phyloP scores from a whole-genome alignment of 1,284 basidiomycete species.

The Grifola frondosa region DNA sequence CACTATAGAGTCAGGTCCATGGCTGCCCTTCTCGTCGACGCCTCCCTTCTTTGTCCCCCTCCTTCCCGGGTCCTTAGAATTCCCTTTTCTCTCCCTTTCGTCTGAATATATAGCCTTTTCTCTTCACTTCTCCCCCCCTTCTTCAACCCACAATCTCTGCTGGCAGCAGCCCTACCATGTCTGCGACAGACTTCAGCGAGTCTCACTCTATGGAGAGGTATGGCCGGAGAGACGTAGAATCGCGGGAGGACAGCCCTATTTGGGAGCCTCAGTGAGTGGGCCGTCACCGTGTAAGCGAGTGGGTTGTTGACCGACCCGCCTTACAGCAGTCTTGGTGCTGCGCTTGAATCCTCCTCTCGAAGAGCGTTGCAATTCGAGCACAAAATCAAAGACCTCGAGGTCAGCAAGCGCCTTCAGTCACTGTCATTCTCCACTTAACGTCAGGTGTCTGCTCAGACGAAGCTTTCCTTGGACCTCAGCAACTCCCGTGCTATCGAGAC shows the following conservation, averaged over 20 bases:
- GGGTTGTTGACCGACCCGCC: background rate
- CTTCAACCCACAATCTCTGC: background rate
- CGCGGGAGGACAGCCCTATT: conserved; percentile 12
- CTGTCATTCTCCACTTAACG: background rate
- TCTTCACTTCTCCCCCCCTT: background rate
- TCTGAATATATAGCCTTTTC: background rate
- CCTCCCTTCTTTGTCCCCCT: conserved; percentile 6
- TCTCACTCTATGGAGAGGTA: background rate
- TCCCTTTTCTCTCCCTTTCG: background rate
- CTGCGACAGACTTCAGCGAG: conserved; percentile 11
- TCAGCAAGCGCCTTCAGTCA: conserved; percentile 27
- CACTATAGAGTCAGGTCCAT: too few relatives aligned
- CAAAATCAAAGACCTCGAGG: conserved; percentile 71
- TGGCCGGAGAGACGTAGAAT: background rate
- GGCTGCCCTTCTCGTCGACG: conserved; percentile 5
- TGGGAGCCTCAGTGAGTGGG: conserved; percentile 18
- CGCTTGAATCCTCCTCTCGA: conserved; percentile 46
- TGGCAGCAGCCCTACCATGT: conserved; percentile 14
- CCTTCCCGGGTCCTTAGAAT: background rate
- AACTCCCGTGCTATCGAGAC: conserved; percentile 71
- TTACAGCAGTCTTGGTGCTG: conserved; percentile 28
- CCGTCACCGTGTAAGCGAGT: background rate
- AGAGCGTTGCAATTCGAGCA: conserved; percentile 56
- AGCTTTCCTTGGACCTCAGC: conserved; percentile 63
- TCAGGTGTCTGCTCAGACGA: conserved; percentile 41